Evolutionary conservation across 805 yeast genomes (phyloP).

Genomic region (Sugiyamaella smithiae): DNA sequence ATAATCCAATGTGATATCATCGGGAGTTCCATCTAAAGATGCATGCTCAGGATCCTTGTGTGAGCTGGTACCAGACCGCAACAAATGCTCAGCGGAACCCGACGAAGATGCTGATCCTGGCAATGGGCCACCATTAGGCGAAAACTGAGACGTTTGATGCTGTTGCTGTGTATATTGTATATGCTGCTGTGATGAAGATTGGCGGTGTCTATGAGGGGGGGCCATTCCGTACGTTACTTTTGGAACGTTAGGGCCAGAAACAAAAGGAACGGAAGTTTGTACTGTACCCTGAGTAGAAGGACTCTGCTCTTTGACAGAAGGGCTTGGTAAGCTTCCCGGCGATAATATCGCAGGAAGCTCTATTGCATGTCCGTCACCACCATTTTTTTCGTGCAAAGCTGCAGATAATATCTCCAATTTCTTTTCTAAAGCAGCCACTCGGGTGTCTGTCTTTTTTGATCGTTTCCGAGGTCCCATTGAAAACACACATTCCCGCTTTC

Average conservation of each 20-base stretch:
- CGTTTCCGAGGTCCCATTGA: slow-evolving; percentile 61
- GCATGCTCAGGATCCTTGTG: slow-evolving; percentile 10
- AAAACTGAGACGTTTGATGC: neutral
- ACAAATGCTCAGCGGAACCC: neutral
- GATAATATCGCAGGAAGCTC: neutral
- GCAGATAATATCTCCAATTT: slow-evolving; percentile 30
- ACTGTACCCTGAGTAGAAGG: too few species aligned
- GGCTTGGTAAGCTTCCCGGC: neutral
- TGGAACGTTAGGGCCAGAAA: neutral
- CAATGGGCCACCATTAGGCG: neutral
- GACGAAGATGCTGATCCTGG: neutral
- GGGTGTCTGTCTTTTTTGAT: slow-evolving; percentile 36
- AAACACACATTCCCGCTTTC: slow-evolving; percentile 62
- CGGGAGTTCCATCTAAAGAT: slow-evolving; percentile 23
- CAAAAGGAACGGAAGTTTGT: too few species aligned
- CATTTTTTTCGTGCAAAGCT: slow-evolving; percentile 17
- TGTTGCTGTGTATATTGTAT: neutral
- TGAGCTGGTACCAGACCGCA: neutral
- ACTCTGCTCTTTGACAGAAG: neutral
- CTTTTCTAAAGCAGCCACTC: slow-evolving; percentile 35
- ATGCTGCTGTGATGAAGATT: neutral
- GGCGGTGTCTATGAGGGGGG: neutral
- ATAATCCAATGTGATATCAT: slow-evolving; percentile 11
- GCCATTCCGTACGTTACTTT: neutral
- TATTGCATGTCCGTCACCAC: neutral